These are phyloP conservation scores for Ascochyta pisi DNA, from an alignment of 2,329 filamentous ascomycete genomes.

Conservation along the genomic window DNA sequence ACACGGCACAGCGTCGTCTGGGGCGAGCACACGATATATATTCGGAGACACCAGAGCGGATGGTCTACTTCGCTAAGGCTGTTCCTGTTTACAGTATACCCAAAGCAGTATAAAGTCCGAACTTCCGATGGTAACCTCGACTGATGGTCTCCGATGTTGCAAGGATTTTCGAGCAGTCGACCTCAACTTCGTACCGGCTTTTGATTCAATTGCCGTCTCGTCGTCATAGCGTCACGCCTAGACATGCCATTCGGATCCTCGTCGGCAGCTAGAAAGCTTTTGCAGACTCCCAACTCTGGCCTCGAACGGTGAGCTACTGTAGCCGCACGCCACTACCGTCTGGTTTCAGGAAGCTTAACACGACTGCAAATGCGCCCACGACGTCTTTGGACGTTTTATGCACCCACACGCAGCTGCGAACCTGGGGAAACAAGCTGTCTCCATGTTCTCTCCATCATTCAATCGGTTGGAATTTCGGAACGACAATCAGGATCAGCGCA, in stretches of 20 bases:
- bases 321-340: constrained; percentile 22
- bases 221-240: constrained; percentile 15
- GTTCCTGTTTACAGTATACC: constrained; percentile 8
- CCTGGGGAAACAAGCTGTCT: constrained; percentile 10
- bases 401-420: not conserved
- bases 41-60: constrained; percentile 10
- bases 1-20: constrained; percentile 10
- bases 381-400: not conserved
- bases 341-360: constrained; percentile 11
- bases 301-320: constrained; percentile 10
- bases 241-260: constrained; percentile 6
- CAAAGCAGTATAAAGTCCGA: constrained; percentile 16
- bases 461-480: constrained; percentile 28
- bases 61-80: constrained; percentile 12
- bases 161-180: constrained; percentile 10
- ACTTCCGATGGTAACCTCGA: constrained; percentile 9
- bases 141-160: constrained; percentile 7
- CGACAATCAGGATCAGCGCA: constrained; percentile 22
- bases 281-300: constrained; percentile 7
- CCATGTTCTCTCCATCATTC: constrained; percentile 12
- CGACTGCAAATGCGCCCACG: not conserved
- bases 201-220: constrained; percentile 13
- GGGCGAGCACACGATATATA: constrained; percentile 6
- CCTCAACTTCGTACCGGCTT: constrained; percentile 10
- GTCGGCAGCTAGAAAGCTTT: constrained; percentile 19